Evolutionary conservation across 345 rosid genomes (phyloP).

Genomic region (Triadica sebifera): DNA sequence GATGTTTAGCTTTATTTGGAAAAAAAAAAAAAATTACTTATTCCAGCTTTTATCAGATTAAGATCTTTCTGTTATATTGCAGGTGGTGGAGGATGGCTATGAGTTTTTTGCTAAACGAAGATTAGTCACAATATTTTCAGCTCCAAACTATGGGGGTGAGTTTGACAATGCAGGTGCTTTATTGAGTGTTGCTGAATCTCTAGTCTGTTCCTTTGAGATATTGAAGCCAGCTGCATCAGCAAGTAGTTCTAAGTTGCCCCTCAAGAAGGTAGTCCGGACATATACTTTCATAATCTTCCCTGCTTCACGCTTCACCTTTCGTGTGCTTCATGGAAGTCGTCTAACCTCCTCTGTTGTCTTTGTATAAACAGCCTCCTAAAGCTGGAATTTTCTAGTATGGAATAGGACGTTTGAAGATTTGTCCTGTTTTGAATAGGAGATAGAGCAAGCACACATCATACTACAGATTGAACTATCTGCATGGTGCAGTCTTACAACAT

Average conservation of each 20-base stretch:
- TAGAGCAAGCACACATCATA: conserved; percentile 16
- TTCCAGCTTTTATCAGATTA: background rate
- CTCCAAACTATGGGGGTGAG: conserved; percentile 99
- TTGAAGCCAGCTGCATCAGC: conserved; percentile 66
- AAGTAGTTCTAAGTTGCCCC: conserved; percentile 28
- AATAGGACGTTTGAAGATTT: conserved; percentile 2
- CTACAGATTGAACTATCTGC: background rate
- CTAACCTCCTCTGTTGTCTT: conserved; percentile 8
- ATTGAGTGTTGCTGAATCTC: conserved; percentile 65
- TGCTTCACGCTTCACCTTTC: no score
- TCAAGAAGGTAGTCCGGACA: conserved; percentile 60
- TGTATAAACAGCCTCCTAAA: conserved; percentile 45
- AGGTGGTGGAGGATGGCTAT: conserved; percentile 99
- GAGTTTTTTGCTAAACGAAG: conserved; percentile 88
- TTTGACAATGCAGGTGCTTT: conserved; percentile 96
- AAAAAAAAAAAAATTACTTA: background rate
- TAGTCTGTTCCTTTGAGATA: conserved; percentile 92
- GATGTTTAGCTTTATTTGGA: background rate
- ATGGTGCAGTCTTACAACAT: background rate
- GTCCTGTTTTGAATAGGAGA: conserved; percentile 14
- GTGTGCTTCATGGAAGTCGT: background rate
- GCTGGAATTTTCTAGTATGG: conserved; percentile 32
- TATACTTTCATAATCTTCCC: background rate
- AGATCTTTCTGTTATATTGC: conserved; percentile 23
- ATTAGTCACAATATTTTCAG: conserved; percentile 92